Evolutionary conservation across 1,139 yeast species (phyloP).

Genomic region (Debaryomyces coudertii): DNA sequence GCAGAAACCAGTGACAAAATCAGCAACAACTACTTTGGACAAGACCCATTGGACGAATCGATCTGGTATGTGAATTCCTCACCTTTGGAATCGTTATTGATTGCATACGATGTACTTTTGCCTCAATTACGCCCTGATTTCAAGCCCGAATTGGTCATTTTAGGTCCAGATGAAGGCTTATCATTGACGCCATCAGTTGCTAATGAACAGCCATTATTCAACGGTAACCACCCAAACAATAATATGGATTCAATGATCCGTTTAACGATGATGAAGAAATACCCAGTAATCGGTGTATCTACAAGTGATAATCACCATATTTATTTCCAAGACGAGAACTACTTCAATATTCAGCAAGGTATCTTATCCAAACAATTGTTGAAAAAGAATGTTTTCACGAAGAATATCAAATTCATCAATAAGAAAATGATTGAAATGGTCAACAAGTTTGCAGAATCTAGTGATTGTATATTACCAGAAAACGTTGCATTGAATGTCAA

Average conservation of each 20-base stretch:
- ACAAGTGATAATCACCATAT: constrained; percentile 33
- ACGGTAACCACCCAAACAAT: constrained; percentile 11
- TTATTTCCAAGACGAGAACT: constrained; percentile 38
- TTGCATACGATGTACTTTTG: constrained; percentile 37
- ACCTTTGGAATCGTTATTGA: constrained; percentile 33
- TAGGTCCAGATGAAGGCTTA: constrained; percentile 45
- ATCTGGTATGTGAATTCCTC: constrained; percentile 46
- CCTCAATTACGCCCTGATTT: constrained; percentile 34
- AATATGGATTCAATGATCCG: constrained; percentile 21
- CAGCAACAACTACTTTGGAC: constrained; percentile 28
- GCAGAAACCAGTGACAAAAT: background rate
- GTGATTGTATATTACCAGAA: constrained; percentile 1
- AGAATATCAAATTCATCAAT: constrained; percentile 32
- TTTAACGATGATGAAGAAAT: constrained; percentile 27
- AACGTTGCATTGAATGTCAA: constrained; percentile 25
- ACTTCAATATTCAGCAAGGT: constrained; percentile 21
- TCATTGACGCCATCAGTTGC: constrained; percentile 21
- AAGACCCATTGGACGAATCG: constrained; percentile 37
- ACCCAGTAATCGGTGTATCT: constrained; percentile 33
- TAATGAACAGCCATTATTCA: constrained; percentile 5
- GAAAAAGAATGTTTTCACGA: constrained; percentile 29
- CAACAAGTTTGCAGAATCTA: constrained; percentile 13
- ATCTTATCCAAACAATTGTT: constrained; percentile 13
- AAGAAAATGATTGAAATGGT: constrained; percentile 24
- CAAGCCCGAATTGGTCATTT: constrained; percentile 40